phyloP scores from a whole-genome alignment of 192 early-diverging fungal species.

The Coemansia sp. region DNA sequence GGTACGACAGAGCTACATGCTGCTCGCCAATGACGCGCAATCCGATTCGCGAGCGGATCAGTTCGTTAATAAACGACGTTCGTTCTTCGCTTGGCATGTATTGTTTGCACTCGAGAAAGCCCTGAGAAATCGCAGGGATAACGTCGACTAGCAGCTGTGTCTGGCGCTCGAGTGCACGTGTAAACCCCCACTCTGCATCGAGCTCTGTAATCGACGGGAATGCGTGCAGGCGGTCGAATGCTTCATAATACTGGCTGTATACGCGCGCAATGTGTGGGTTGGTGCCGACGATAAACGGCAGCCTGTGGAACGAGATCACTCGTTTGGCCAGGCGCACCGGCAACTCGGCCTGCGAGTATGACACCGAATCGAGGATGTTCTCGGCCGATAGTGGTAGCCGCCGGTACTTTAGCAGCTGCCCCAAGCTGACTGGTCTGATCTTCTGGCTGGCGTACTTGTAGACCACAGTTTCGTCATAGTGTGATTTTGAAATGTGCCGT shows the following conservation, averaged over 20 bases:
- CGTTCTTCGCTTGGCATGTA: slow-evolving; percentile 76
- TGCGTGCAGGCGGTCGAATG: slow-evolving; percentile 67
- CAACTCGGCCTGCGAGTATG: slow-evolving; percentile 74
- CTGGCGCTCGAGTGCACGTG: slow-evolving; percentile 67
- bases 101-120: slow-evolving; percentile 85
- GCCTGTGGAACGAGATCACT: slow-evolving; percentile 78
- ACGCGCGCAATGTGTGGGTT: slow-evolving; percentile 88
- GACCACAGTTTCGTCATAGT: slow-evolving; percentile 51
- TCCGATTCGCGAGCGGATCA: slow-evolving; percentile 88
- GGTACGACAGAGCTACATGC: slow-evolving; percentile 72
- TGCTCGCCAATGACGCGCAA: slow-evolving; percentile 92
- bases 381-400: slow-evolving; percentile 59
- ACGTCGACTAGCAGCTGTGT: slow-evolving; percentile 79
- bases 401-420: slow-evolving; percentile 74
- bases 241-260: slow-evolving; percentile 78
- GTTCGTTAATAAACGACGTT: slow-evolving; percentile 76
- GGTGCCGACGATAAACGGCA: slow-evolving; percentile 95
- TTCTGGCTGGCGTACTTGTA: slow-evolving; percentile 52
- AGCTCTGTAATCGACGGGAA: slow-evolving; percentile 63
- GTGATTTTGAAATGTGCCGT: slow-evolving; percentile 24
- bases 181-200: slow-evolving; percentile 65
- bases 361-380: slow-evolving; percentile 59
- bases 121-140: slow-evolving; percentile 87
- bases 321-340: slow-evolving; percentile 87
- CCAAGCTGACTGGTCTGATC: slow-evolving; percentile 69